Conservation (phyloP, 345 rosid genomes). For the Salix arbutifolia region DNA sequence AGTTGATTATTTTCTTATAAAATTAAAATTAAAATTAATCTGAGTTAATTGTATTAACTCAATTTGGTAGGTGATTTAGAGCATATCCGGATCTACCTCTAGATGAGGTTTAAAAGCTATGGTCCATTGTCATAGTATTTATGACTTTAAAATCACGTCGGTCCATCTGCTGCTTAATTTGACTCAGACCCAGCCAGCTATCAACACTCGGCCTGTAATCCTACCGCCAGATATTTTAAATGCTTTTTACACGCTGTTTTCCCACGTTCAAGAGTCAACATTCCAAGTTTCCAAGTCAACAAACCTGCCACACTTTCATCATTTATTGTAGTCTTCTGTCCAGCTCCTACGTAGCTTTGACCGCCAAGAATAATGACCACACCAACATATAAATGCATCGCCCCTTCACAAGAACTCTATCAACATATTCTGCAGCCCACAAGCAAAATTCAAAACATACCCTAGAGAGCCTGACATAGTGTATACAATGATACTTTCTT, state of each 20-base stretch:
- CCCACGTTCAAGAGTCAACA: slow-evolving; percentile 22
- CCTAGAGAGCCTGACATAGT: no score
- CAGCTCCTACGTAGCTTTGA: background rate
- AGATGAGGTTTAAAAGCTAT: no score
- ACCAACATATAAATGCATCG: background rate
- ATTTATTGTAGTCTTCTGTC: background rate
- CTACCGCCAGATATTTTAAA: background rate
- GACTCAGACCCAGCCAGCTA: background rate
- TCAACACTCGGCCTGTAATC: background rate
- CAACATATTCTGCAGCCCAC: background rate
- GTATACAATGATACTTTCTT: background rate
- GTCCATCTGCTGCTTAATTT: background rate
- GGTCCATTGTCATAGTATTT: no score
- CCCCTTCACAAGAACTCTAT: background rate
- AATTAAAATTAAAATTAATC: no score
- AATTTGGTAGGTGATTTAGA: no score
- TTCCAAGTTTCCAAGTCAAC: background rate
- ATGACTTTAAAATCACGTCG: background rate
- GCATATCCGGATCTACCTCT: no score
- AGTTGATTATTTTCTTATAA: no score
- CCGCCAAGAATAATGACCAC: background rate
- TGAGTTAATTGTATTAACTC: no score
- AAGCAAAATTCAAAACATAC: background rate
- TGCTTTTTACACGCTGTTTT: background rate
- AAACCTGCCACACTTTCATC: background rate